A percentile compares a stretch with the other conserved stretches of the same genome.
These are phyloP conservation scores for Yarrowia divulgata DNA, from an alignment of 805 yeast species.

Conservation along the genomic window DNA sequence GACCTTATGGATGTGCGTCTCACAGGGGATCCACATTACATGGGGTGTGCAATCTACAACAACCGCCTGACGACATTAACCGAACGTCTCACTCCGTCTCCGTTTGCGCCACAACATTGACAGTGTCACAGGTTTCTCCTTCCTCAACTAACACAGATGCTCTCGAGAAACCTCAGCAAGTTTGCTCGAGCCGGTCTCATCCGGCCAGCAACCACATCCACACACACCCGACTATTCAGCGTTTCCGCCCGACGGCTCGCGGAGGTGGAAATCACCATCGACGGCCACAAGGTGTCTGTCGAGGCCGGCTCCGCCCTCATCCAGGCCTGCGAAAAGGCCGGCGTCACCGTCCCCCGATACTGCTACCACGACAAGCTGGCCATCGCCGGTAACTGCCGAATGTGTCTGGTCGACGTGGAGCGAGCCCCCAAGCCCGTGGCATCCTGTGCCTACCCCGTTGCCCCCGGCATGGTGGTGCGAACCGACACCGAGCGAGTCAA, in stretches of 20 bases:
- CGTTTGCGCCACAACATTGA: too few species aligned
- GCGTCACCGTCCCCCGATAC: slow-evolving; percentile 85
- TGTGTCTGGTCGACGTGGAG: slow-evolving; percentile 91
- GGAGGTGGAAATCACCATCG: slow-evolving; percentile 65
- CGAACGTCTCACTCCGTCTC: too few species aligned
- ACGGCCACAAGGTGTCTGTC: slow-evolving; percentile 75
- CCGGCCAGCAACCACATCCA: slow-evolving; percentile 33
- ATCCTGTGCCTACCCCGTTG: slow-evolving; percentile 92
- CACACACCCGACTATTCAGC: slow-evolving; percentile 48
- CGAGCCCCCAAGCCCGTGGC: slow-evolving; percentile 90
- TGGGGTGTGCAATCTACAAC: too few species aligned
- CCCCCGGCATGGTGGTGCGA: slow-evolving; percentile 84
- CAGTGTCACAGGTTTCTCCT: too few species aligned
- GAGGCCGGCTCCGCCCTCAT: slow-evolving; percentile 89
- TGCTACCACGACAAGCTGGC: slow-evolving; percentile 92
- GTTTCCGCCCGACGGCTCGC: slow-evolving; percentile 52
- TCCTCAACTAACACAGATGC: slow-evolving; percentile 38
- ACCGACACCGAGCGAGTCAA: slow-evolving; percentile 79
- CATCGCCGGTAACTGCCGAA: slow-evolving; percentile 90
- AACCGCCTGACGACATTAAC: too few species aligned
- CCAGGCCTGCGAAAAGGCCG: slow-evolving; percentile 92
- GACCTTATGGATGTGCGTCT: too few species aligned
- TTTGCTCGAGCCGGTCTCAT: slow-evolving; percentile 39
- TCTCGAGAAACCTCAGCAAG: slow-evolving; percentile 40
- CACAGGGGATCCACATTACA: too few species aligned